Percentiles rank a stretch among this genome's conserved stretches.
Conservation (phyloP, 1,139 yeast genomes). For the Pneumocystis wakefieldiae region DNA sequence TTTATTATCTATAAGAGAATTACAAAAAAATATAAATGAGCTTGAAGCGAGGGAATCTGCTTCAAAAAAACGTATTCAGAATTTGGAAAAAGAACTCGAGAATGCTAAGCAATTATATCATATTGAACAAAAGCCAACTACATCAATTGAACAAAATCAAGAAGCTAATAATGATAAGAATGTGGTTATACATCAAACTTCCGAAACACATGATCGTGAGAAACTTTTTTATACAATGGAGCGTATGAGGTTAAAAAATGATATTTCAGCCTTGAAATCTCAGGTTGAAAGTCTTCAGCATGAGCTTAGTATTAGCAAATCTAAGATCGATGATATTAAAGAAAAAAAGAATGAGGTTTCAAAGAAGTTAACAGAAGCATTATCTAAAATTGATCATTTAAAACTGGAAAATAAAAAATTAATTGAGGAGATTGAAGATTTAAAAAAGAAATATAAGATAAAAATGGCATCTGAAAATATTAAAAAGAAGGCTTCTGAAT, state of each 20-base stretch:
- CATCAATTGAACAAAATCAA: slow-evolving; percentile 10
- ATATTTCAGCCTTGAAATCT: slow-evolving; percentile 5
- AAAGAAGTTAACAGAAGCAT: slow-evolving; percentile 10
- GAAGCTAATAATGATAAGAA: not conserved
- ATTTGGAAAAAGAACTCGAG: slow-evolving; percentile 8
- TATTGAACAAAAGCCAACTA: slow-evolving; percentile 9
- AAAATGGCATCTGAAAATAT: not conserved
- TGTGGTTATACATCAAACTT: not conserved
- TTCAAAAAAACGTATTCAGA: slow-evolving; percentile 7
- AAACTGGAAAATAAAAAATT: slow-evolving; percentile 9
- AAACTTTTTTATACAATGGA: slow-evolving; percentile 8
- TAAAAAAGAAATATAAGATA: not conserved
- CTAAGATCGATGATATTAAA: slow-evolving; percentile 8
- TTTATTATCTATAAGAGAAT: slow-evolving; percentile 12
- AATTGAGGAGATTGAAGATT: slow-evolving; percentile 4
- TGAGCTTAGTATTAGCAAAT: slow-evolving; percentile 9
- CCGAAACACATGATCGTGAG: not conserved
- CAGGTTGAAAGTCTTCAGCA: slow-evolving; percentile 11
- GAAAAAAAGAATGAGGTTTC: slow-evolving; percentile 15
- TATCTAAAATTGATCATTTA: slow-evolving; percentile 10
- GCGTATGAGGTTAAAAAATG: slow-evolving; percentile 10
- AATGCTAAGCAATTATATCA: slow-evolving; percentile 6
- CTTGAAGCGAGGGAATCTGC: slow-evolving; percentile 12
- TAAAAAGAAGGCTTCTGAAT: not conserved
- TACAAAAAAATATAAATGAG: slow-evolving; percentile 14